Conservation (phyloP, 2,329 filamentous ascomycete genomes). For the Neocucurbitaria cava region DNA sequence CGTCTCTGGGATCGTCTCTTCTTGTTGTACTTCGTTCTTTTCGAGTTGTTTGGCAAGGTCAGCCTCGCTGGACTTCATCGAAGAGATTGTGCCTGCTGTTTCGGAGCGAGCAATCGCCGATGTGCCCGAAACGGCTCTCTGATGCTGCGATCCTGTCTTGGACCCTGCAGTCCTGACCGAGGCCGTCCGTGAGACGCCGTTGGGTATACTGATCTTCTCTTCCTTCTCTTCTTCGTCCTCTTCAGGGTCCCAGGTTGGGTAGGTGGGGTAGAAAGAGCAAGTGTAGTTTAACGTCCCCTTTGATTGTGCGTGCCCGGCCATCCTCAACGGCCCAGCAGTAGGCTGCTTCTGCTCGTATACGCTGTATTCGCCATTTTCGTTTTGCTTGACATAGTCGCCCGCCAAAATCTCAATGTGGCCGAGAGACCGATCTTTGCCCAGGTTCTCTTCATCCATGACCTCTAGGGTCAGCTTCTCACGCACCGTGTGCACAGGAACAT, state of each 20-base stretch:
- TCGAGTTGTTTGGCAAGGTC: slow-evolving; percentile 56
- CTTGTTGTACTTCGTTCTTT: slow-evolving; percentile 56
- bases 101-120: slow-evolving; percentile 34
- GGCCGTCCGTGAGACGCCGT: slow-evolving; percentile 28
- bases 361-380: slow-evolving; percentile 80
- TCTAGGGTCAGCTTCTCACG: slow-evolving; percentile 87
- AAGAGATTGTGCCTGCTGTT: slow-evolving; percentile 52
- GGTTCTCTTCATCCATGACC: slow-evolving; percentile 94
- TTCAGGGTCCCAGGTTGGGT: slow-evolving; percentile 88
- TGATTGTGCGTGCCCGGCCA: slow-evolving; percentile 73
- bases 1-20: slow-evolving; percentile 57
- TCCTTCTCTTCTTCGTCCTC: slow-evolving; percentile 69
- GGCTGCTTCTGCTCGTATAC: slow-evolving; percentile 77
- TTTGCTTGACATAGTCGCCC: slow-evolving; percentile 79
- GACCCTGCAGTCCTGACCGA: slow-evolving; percentile 30
- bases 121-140: slow-evolving; percentile 27
- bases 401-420: slow-evolving; percentile 80
- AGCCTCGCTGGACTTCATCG: slow-evolving; percentile 48
- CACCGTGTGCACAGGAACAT: slow-evolving; percentile 84
- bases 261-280: slow-evolving; percentile 85
- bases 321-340: slow-evolving; percentile 71
- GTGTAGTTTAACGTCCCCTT: slow-evolving; percentile 87
- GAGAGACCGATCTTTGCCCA: slow-evolving; percentile 88
- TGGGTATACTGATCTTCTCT: slow-evolving; percentile 43
- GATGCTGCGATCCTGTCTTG: slow-evolving; percentile 18